These are phyloP conservation scores for Oryza meyeriana DNA, from an alignment of 176 grass and related monocot genomes.

Conservation along the genomic window DNA sequence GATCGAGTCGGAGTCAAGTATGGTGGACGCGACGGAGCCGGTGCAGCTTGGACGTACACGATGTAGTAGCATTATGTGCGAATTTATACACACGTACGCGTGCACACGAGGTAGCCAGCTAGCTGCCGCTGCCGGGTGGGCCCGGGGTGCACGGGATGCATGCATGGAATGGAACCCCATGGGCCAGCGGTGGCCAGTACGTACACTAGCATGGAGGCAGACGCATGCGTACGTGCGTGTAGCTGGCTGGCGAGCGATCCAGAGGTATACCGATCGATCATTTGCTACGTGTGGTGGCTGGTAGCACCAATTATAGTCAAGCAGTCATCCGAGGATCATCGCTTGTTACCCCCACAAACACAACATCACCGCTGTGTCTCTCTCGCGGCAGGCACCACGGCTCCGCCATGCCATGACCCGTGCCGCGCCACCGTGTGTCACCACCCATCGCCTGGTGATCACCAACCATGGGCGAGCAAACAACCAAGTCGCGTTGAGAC, in stretches of 20 bases:
- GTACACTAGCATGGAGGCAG: background rate
- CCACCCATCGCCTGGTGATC: background rate
- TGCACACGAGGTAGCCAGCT: too few species aligned
- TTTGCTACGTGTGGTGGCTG: background rate
- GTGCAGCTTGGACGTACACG: background rate
- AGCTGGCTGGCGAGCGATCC: background rate
- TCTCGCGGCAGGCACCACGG: constrained; percentile 4
- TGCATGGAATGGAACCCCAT: background rate
- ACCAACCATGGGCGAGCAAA: background rate
- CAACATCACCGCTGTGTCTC: constrained; percentile 27
- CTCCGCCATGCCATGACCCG: background rate
- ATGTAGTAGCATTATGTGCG: too few species aligned
- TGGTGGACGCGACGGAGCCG: background rate
- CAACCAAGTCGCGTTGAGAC: background rate
- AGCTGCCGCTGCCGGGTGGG: background rate
- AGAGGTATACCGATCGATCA: background rate
- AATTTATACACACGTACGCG: too few species aligned
- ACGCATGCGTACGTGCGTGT: background rate
- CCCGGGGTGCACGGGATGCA: background rate
- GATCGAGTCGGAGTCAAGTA: background rate
- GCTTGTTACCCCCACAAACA: background rate
- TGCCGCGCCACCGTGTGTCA: background rate
- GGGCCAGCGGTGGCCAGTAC: too few species aligned
- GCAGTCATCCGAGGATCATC: constrained; percentile 31
- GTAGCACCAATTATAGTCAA: background rate